Evolutionary conservation across 2,329 filamentous ascomycete species (phyloP), one percentile per base, ranked within the genome.

Genomic region (Phoma herbarum): DNA sequence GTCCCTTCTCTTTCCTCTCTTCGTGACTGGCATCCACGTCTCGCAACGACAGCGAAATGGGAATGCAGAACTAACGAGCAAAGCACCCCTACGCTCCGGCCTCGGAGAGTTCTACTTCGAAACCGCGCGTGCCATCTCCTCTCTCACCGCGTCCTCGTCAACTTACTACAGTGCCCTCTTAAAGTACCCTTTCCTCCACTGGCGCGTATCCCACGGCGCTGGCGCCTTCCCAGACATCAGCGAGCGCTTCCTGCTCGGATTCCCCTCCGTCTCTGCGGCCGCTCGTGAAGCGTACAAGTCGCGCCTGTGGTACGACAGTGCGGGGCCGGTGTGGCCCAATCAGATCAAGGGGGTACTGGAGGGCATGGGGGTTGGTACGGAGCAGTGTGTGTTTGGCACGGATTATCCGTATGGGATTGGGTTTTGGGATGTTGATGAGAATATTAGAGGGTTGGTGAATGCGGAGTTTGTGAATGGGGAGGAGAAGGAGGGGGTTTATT

Each of bases 381-480:
- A 60, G 12, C 75, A 76, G 57, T 59, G 77, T 29, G 68, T 77
- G 16, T 78, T 77, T 64, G 76, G 75, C 0, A 77, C 76, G 49
- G 75, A 77, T 51, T 76, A 75, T 57, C 73, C 75, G 22, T 76
- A 76, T 55, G 75, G 75, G 0, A 76, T 76, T n/a, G 71, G 74
- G 3, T 75, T 75, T 50, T 76, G 74, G 73, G 67, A 76, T 59
- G 72, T 74, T 1, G 59, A 70, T 61, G 70, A 60, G 6, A 76
- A 77, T 42, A 75, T 75, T 35, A 47, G 39, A 0, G 72, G 72
- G 1, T 56, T 77, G n/a, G 62, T 62, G 0, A 50, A 71, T 26
- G 67, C 70, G 1, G 57, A 65, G 0, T 68, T 69, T 41, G 51
- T 76, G 1, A 57, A 51, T 0, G 18, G 33, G 1, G 59, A 57